Conservation (phyloP, 1,284 basidiomycete genomes). For the Naganishia sp. region DNA sequence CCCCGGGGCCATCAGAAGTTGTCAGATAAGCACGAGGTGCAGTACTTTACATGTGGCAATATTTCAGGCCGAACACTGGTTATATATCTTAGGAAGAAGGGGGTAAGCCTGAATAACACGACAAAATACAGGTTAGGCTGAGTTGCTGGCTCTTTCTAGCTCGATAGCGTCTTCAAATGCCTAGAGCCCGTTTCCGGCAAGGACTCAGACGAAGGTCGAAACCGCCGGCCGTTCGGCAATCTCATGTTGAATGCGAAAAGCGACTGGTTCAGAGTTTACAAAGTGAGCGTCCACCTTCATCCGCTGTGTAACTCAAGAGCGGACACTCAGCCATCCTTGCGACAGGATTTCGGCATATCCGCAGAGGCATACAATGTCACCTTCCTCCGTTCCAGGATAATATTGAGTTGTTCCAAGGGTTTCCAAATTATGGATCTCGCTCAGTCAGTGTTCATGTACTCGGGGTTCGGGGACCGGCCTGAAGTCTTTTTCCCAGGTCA, state of each 20-base stretch:
- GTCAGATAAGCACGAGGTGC: constrained; percentile 79
- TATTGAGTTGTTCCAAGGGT: constrained; percentile 87
- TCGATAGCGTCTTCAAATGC: constrained; percentile 89
- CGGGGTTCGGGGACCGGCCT: neutral
- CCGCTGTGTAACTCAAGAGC: constrained; percentile 30
- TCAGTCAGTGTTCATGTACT: constrained; percentile 61
- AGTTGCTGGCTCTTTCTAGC: constrained; percentile 47
- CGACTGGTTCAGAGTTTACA: constrained; percentile 90
- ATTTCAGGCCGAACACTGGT: constrained; percentile 81
- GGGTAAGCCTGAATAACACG: constrained; percentile 60
- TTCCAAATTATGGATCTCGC: constrained; percentile 95
- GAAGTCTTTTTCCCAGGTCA: constrained; percentile 59
- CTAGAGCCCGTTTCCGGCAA: constrained; percentile 88
- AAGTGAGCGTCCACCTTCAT: constrained; percentile 55
- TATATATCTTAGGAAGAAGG: constrained; percentile 94
- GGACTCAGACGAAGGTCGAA: constrained; percentile 67
- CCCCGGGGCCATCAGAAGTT: constrained; percentile 72
- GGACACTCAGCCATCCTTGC: neutral
- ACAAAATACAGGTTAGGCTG: neutral
- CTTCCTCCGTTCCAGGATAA: constrained; percentile 87
- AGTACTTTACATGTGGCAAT: constrained; percentile 90
- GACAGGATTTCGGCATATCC: constrained; percentile 82
- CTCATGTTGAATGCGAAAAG: constrained; percentile 73
- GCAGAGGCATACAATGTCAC: constrained; percentile 85
- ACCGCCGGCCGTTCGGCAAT: constrained; percentile 63